Percentiles rank a stretch among this genome's conserved stretches.
phyloP scores from a whole-genome alignment of 257 asterid genomes.

The Przewalskia tangutica region DNA sequence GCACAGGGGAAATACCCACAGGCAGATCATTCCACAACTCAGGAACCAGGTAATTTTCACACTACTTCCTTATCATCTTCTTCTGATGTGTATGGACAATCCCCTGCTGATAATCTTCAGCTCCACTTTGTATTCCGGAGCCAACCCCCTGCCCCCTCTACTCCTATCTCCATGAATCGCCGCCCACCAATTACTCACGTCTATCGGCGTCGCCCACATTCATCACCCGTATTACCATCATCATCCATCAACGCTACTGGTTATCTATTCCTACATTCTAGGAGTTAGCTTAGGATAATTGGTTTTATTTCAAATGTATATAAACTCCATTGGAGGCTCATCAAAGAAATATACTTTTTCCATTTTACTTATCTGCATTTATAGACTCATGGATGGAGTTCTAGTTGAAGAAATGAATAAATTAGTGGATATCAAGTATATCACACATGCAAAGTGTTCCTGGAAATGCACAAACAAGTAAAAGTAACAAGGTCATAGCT shows the following conservation, averaged over 20 bases:
- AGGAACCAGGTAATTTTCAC: neutral
- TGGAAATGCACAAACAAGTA: neutral
- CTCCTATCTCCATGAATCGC: neutral
- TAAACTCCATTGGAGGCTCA: too few relatives aligned
- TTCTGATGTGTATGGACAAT: neutral
- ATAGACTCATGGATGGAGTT: neutral
- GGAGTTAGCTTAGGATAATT: too few relatives aligned
- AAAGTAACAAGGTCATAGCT: neutral
- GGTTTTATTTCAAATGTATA: too few relatives aligned
- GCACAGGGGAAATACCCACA: neutral
- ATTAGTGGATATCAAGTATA: neutral
- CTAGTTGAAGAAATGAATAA: neutral
- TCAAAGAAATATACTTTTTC: too few relatives aligned
- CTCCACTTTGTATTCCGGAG: neutral
- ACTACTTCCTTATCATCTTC: too few relatives aligned
- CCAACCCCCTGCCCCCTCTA: neutral
- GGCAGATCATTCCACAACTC: neutral
- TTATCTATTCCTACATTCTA: too few relatives aligned
- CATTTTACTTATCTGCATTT: too few relatives aligned
- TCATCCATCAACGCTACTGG: too few relatives aligned
- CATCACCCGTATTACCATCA: too few relatives aligned
- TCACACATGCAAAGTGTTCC: neutral
- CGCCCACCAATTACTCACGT: neutral
- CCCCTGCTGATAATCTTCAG: neutral
- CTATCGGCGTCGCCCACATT: too few relatives aligned